A percentile compares a stretch with the other conserved stretches of the same genome.
phyloP scores from a whole-genome alignment of 139 green algal species.

The Volvox africanus region DNA sequence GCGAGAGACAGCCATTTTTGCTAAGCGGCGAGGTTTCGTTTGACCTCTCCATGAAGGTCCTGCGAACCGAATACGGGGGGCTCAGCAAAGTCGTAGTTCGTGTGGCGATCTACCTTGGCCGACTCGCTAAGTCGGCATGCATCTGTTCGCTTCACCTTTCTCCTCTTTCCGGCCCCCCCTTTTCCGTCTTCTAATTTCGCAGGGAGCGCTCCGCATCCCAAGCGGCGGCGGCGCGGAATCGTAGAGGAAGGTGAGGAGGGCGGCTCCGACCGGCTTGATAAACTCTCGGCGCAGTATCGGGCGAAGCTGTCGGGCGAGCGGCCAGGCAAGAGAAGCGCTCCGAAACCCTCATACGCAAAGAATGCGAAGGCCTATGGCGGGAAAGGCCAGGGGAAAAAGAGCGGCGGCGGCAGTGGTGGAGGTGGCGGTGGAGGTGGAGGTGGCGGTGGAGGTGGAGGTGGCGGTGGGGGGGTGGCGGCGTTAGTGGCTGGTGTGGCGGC shows the following conservation, averaged over 20 bases:
- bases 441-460: not conserved
- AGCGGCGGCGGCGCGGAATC: slow-evolving; percentile 45
- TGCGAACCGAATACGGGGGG: too few species aligned
- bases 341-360: not conserved
- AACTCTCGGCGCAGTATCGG: slow-evolving; percentile 56
- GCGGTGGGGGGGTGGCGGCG: not conserved
- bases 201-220: not conserved
- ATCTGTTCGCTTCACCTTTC: too few species aligned
- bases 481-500: not conserved
- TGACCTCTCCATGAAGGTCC: too few species aligned
- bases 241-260: slow-evolving; percentile 53
- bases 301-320: slow-evolving; percentile 53
- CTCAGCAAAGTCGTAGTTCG: too few species aligned
- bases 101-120: too few species aligned
- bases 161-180: not conserved
- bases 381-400: not conserved
- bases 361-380: not conserved
- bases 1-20: too few species aligned
- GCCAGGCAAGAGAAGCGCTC: not conserved
- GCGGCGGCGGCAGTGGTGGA: not conserved
- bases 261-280: slow-evolving; percentile 58
- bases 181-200: not conserved
- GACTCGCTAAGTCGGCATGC: too few species aligned
- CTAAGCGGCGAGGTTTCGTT: too few species aligned
- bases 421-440: not conserved